A percentile compares a stretch with the other conserved stretches of the same genome.
These are phyloP conservation scores for Phytophthora pinifolia DNA, from an alignment of 352 stramenopile genomes.

Conservation along the genomic window DNA sequence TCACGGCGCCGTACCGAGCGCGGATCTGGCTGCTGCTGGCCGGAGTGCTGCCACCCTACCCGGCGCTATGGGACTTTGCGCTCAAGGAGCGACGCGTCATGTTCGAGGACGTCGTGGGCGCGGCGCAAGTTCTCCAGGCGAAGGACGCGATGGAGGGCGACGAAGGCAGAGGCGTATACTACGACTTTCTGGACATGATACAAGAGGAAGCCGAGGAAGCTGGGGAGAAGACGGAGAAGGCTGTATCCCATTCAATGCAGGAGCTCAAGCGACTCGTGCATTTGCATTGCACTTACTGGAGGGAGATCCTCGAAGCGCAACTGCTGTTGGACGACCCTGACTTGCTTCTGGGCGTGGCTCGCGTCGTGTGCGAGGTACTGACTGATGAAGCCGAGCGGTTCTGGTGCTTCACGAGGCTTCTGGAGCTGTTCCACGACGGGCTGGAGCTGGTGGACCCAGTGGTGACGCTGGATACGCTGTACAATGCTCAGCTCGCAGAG, in stretches of 20 bases:
- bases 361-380: slow-evolving; percentile 46
- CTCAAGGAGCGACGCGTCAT: slow-evolving; percentile 52
- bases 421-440: slow-evolving; percentile 61
- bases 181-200: slow-evolving; percentile 26
- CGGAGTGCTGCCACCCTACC: too few relatives aligned
- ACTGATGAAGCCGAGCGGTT: slow-evolving; percentile 52
- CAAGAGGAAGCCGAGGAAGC: neutral
- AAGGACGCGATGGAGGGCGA: slow-evolving; percentile 21
- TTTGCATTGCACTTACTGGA: slow-evolving; percentile 51
- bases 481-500: slow-evolving; percentile 42
- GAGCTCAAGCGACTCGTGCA: slow-evolving; percentile 32
- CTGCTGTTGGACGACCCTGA: slow-evolving; percentile 39
- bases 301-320: slow-evolving; percentile 29
- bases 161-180: slow-evolving; percentile 13
- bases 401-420: slow-evolving; percentile 65
- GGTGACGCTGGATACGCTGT: slow-evolving; percentile 36
- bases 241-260: slow-evolving; percentile 5
- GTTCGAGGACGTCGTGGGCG: slow-evolving; percentile 64
- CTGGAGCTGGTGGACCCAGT: slow-evolving; percentile 45
- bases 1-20: too few relatives aligned
- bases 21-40: too few relatives aligned
- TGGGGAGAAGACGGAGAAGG: slow-evolving; percentile 2
- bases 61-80: slow-evolving; percentile 63
- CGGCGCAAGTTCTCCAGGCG: slow-evolving; percentile 47
- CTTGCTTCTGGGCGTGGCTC: slow-evolving; percentile 38